Conservation (phyloP, 1,284 basidiomycete species). For the Agroathelia rolfsii region DNA sequence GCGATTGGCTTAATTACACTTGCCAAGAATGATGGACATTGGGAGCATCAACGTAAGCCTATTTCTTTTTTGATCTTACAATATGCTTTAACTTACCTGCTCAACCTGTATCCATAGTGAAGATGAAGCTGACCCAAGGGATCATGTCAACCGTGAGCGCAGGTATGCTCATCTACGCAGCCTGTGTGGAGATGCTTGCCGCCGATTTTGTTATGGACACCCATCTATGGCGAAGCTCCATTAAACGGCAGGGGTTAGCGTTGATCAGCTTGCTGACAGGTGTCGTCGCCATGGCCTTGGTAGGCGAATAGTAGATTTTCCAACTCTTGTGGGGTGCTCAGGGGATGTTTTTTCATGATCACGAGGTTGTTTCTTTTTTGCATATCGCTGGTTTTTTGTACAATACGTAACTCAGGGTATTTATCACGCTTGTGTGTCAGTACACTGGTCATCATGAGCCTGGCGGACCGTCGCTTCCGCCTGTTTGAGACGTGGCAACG, state of each 20-base stretch:
- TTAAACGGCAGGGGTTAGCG: slow-evolving; percentile 40
- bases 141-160: slow-evolving; percentile 69
- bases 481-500: too few relatives aligned
- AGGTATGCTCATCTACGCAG: slow-evolving; percentile 70
- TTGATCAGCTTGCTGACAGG: slow-evolving; percentile 46
- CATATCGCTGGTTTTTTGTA: too few relatives aligned
- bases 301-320: too few relatives aligned
- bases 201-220: slow-evolving; percentile 67
- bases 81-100: slow-evolving; percentile 2
- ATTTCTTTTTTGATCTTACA: slow-evolving; percentile 1
- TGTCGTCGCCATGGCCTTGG: slow-evolving; percentile 43
- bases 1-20: slow-evolving; percentile 43
- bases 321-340: too few relatives aligned
- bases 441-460: too few relatives aligned
- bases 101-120: slow-evolving; percentile 20
- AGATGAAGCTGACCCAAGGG: slow-evolving; percentile 49
- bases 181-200: slow-evolving; percentile 73
- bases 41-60: slow-evolving; percentile 1
- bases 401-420: too few relatives aligned
- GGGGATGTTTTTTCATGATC: too few relatives aligned
- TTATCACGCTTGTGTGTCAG: too few relatives aligned
- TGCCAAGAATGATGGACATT: slow-evolving; percentile 19
- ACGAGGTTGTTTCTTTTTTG: too few relatives aligned
- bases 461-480: too few relatives aligned
- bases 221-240: slow-evolving; percentile 30